phyloP scores from a whole-genome alignment of 257 asterid species.

The Scutellaria barbata region DNA sequence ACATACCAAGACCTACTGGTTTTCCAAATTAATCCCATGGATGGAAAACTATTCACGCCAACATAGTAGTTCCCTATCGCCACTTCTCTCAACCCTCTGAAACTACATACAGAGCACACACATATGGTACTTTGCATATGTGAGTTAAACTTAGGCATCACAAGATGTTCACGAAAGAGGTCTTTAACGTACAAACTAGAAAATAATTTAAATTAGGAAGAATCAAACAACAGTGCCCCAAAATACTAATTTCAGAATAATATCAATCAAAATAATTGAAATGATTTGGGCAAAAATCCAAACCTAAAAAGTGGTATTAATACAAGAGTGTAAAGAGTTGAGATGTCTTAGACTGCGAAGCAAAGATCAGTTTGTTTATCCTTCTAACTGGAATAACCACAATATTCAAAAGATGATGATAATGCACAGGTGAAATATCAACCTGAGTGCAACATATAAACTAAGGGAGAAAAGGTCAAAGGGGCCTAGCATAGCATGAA shows the following conservation, averaged over 20 bases:
- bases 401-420: neutral
- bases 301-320: neutral
- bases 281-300: conserved; percentile 5
- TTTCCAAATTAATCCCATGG: no score
- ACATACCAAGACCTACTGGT: neutral
- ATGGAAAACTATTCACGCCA: neutral
- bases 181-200: neutral
- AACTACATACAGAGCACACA: neutral
- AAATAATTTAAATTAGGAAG: neutral
- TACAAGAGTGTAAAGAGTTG: conserved; percentile 2
- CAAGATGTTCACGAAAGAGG: neutral
- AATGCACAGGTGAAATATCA: conserved; percentile 1
- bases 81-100: neutral
- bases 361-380: neutral
- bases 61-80: neutral
- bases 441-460: conserved; percentile 25
- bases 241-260: neutral
- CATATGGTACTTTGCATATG: neutral
- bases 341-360: conserved; percentile 5
- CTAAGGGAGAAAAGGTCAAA: neutral
- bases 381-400: neutral
- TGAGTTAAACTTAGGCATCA: conserved; percentile 2
- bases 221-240: neutral
- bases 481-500: neutral
- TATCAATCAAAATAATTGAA: neutral